phyloP scores from a whole-genome alignment of 768 basidiomycete species.

The Baorangia bicolor region DNA sequence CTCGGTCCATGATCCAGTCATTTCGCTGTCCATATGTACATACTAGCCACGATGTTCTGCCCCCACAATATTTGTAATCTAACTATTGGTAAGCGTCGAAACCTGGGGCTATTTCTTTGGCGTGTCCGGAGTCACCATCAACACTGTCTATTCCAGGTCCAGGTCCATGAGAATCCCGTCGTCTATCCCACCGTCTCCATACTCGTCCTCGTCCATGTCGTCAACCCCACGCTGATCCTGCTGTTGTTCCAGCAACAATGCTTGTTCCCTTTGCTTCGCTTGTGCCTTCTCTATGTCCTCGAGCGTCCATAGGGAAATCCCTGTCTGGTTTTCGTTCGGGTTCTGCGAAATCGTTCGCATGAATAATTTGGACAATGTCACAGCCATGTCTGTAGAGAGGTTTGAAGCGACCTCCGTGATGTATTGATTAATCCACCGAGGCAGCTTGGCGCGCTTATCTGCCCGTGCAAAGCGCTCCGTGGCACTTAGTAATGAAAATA shows the following conservation, averaged over 20 bases:
- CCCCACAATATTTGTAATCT: conserved; percentile 17
- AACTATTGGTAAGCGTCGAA: not conserved
- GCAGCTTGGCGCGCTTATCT: conserved; percentile 93
- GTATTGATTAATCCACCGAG: conserved; percentile 98
- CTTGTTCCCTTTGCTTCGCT: conserved; percentile 71
- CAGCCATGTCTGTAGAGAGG: conserved; percentile 96
- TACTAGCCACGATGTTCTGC: conserved; percentile 5
- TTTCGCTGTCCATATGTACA: conserved; percentile 9
- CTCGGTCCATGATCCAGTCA: not conserved
- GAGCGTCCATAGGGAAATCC: conserved; percentile 91
- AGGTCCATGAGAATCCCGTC: conserved; percentile 62
- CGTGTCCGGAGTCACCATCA: not conserved
- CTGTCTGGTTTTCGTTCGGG: conserved; percentile 93
- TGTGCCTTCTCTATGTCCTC: conserved; percentile 89
- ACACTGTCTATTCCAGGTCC: conserved; percentile 34
- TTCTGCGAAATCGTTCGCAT: conserved; percentile 99
- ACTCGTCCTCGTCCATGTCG: conserved; percentile 53
- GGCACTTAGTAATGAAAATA: not conserved
- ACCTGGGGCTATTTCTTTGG: not conserved
- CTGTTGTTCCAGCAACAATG: conserved; percentile 42
- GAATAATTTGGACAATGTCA: conserved; percentile 92
- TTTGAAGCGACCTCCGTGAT: conserved; percentile 99
- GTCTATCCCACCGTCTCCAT: conserved; percentile 63
- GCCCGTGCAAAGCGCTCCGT: conserved; percentile 86
- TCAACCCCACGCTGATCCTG: conserved; percentile 24